Percentiles rank a stretch among this genome's conserved stretches.
Evolutionary conservation across 2,329 filamentous ascomycete species (phyloP).

Genomic region (Myriosclerotinia scirpicola): DNA sequence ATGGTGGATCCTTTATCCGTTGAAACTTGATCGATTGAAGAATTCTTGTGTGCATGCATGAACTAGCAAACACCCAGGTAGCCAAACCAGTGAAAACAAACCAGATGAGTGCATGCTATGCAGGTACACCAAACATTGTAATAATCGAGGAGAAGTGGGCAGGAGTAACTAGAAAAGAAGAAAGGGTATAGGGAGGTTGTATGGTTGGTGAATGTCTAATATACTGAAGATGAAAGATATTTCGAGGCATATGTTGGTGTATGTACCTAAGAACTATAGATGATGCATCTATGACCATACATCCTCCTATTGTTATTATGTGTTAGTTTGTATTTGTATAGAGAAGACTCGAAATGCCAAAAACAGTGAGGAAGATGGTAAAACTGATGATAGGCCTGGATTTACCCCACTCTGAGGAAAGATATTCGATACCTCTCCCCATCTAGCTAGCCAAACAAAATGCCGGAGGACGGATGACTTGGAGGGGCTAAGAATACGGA

Average conservation of each 20-base stretch:
- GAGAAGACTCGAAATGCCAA: not conserved
- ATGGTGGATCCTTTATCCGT: not conserved
- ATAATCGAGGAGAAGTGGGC: not conserved
- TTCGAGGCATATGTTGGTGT: not conserved
- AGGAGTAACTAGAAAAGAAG: not conserved
- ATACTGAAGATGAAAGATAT: not conserved
- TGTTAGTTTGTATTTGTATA: conserved; percentile 21
- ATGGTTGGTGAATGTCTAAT: not conserved
- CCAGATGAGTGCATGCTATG: not conserved
- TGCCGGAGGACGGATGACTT: not conserved
- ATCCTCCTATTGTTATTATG: conserved; percentile 58
- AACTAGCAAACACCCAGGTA: not conserved
- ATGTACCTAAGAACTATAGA: not conserved
- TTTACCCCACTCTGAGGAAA: not conserved
- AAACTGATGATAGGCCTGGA: not conserved
- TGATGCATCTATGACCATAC: conserved; percentile 59
- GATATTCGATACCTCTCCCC: not conserved
- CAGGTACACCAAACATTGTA: not conserved
- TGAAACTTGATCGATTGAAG: not conserved
- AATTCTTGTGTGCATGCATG: not conserved
- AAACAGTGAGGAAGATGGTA: not conserved
- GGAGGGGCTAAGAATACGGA: not conserved
- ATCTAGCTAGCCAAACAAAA: not conserved
- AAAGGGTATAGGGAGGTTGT: not conserved
- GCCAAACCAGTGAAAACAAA: not conserved